Conservation (phyloP, 345 rosid genomes). For the Turritis glabra region DNA sequence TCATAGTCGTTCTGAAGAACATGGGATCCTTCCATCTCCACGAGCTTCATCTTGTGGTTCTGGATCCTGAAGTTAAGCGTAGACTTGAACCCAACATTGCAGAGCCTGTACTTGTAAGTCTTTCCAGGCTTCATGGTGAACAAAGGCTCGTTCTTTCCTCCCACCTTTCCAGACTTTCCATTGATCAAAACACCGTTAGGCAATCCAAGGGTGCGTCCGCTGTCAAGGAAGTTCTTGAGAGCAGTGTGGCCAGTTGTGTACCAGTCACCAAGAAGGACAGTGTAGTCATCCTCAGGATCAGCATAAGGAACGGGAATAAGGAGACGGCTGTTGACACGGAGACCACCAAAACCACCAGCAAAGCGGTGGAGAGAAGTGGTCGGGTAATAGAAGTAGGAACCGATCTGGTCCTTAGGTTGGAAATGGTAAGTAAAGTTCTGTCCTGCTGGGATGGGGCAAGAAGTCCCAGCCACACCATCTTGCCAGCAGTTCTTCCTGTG, state of each 20-base stretch:
- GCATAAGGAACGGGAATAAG: conserved; percentile 70
- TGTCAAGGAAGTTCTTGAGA: conserved; percentile 46
- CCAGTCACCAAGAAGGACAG: conserved; percentile 64
- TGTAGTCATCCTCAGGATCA: conserved; percentile 63
- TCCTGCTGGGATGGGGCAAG: conserved; percentile 72
- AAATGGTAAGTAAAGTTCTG: conserved; percentile 67
- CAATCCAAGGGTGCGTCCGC: conserved; percentile 53
- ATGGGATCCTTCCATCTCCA: conserved; percentile 78
- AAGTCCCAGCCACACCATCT: conserved; percentile 70
- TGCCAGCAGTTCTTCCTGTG: conserved; percentile 85
- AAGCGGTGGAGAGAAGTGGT: conserved; percentile 51
- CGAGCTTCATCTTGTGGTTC: conserved; percentile 61
- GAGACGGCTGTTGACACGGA: conserved; percentile 61
- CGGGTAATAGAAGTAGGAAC: conserved; percentile 55
- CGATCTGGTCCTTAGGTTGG: conserved; percentile 90
- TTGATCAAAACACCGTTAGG: conserved; percentile 64
- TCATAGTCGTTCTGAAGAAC: conserved; percentile 60
- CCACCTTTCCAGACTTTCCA: conserved; percentile 43
- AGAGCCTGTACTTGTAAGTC: conserved; percentile 58
- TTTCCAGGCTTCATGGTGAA: conserved; percentile 60
- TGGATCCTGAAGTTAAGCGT: conserved; percentile 66
- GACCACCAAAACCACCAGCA: conserved; percentile 79
- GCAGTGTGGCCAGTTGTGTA: conserved; percentile 49
- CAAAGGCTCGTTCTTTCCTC: conserved; percentile 40
- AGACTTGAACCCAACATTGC: conserved; percentile 62